These are phyloP conservation scores for Penicillium sp. DNA, from an alignment of 2,329 filamentous ascomycete species.

Conservation along the genomic window DNA sequence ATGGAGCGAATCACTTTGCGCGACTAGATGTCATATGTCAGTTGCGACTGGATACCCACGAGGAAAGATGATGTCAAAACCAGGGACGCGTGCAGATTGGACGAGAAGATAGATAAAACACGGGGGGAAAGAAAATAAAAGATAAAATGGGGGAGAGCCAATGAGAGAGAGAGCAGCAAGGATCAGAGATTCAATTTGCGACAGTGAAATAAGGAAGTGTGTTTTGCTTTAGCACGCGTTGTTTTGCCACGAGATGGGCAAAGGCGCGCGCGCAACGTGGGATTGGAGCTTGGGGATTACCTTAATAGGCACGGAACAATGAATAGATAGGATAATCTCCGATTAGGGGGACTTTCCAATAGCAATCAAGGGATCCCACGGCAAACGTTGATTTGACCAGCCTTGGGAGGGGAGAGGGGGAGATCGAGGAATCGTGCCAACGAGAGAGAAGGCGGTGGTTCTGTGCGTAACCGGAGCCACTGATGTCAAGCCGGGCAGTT, in stretches of 20 bases:
- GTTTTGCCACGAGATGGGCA: slow-evolving; percentile 20
- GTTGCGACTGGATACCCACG: slow-evolving; percentile 10
- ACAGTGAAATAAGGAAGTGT: not conserved
- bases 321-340: slow-evolving; percentile 16
- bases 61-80: slow-evolving; percentile 18
- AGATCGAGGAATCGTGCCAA: slow-evolving; percentile 19
- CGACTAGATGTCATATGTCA: slow-evolving; percentile 16
- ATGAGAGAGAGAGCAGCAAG: slow-evolving; percentile 10
- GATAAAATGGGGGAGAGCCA: slow-evolving; percentile 5
- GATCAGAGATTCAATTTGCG: not conserved
- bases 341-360: slow-evolving; percentile 12
- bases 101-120: slow-evolving; percentile 11
- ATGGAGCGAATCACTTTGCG: slow-evolving; percentile 16
- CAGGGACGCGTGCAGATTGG: slow-evolving; percentile 18
- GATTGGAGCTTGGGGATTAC: slow-evolving; percentile 20
- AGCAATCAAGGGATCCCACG: slow-evolving; percentile 21
- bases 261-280: slow-evolving; percentile 18
- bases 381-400: slow-evolving; percentile 21
- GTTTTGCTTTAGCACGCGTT: slow-evolving; percentile 20
- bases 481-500: slow-evolving; percentile 18
- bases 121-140: not conserved
- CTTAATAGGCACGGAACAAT: slow-evolving; percentile 10
- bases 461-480: slow-evolving; percentile 11
- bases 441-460: slow-evolving; percentile 18
- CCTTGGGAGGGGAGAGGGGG: slow-evolving; percentile 11